Base-by-base conservation (phyloP, 495 filamentous ascomycete genomes). In the Xylaria venustula region DNA sequence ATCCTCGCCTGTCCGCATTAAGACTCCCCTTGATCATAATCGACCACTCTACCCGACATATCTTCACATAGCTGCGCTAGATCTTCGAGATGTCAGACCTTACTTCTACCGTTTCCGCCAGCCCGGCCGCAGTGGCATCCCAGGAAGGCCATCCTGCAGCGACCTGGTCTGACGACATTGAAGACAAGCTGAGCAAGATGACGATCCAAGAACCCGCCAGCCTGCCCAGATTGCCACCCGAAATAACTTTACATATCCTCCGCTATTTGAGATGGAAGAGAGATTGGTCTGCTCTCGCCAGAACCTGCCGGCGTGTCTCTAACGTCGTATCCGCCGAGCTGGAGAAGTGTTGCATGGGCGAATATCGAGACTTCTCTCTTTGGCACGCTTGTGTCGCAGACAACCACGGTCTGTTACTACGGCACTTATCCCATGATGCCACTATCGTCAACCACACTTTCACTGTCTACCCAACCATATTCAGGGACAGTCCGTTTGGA, bases 341-440 rank as follows among this genome's bases (percentile, higher is more conserved):
- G 4, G 49, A 47, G 15, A 54, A 40, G n/a, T 47, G 4, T 20
- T 48, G 12, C n/a, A 17, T 22, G 0, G 9, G n/a, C 15, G 41
- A 54, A 2, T 7, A n/a, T 1, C 0, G 7, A 2, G 15, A 25
- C 30, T 61, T 47, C n/a, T 49, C 58, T 6, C 22, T 61, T 15
- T 61, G 58, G 58, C 48, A 61, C 30, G 49, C 47, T 2, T 61
- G 58, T 26, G 49, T 48, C 7, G 15, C 28, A 25, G 36, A 20
- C 23, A 61, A 54, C 0, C 14, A 14, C n/a, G 19, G 12, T 19
- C 28, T 61, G 15, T 42, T 61, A 12, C 12, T 12, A 1, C 49
- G 15, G 1, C 41, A 28, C 0, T 47, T 61, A 23, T 6, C 25
- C n/a, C 14, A 7, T 1, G 30, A 54, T 34, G n/a, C 49, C 17